phyloP scores from a whole-genome alignment of 805 yeast species.

The Scheffersomyces spartinae region DNA sequence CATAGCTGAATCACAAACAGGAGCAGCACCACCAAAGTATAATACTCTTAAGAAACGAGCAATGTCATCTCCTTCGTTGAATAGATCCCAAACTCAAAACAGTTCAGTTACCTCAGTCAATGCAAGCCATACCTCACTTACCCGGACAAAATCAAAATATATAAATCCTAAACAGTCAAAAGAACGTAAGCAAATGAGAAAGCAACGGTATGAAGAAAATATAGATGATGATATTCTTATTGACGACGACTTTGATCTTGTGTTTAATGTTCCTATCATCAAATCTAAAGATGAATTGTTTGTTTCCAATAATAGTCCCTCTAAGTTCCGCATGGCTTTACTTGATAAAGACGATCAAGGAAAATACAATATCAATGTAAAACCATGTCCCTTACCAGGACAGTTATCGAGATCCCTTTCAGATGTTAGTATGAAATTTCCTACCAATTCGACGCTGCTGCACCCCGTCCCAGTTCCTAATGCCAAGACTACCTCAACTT shows the following conservation, averaged over 20 bases:
- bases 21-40: constrained; percentile 2
- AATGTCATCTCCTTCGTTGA: constrained; percentile 11
- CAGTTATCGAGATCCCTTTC: no score
- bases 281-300: constrained; percentile 23
- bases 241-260: constrained; percentile 25
- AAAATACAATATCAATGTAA: constrained; percentile 8
- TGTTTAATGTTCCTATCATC: constrained; percentile 33
- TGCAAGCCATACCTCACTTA: no score
- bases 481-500: no score
- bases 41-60: constrained; percentile 5
- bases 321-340: constrained; percentile 13
- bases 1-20: constrained; percentile 4
- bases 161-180: constrained; percentile 24
- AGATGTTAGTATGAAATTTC: no score
- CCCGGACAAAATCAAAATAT: constrained; percentile 25
- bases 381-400: constrained; percentile 21
- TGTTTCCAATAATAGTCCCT: constrained; percentile 7
- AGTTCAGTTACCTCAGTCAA: no score
- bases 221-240: constrained; percentile 29
- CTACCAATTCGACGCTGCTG: no score
- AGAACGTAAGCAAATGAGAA: constrained; percentile 23
- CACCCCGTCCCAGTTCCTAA: no score
- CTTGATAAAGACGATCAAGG: constrained; percentile 13
- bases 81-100: no score
- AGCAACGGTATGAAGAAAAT: constrained; percentile 29